Evolutionary conservation across 2,329 filamentous ascomycete species (phyloP), one percentile per base, ranked within the genome.

Genomic region (Fusarium sp.): DNA sequence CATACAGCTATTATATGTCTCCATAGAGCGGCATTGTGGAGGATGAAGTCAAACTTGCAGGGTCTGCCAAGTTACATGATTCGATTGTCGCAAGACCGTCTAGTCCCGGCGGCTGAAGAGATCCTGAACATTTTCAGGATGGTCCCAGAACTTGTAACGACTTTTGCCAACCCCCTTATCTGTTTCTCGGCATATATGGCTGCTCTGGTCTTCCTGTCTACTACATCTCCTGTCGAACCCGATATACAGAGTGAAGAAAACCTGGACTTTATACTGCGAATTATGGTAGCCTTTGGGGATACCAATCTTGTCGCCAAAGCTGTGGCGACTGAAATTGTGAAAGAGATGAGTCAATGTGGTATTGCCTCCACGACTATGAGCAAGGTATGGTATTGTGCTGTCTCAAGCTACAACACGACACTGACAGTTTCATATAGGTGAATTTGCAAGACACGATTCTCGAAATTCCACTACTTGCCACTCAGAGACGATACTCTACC

Each of bases 121-220:
- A 65, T 65, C 5, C 45, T 65, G 10, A 65, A 38, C 14, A 65
- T 65, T 7, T 65, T 65, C 4, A 65, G 16, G 22, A 65, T 66
- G n/a, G 34, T 65, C 30, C 60, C 60, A 3, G 46, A 65, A 38
- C 62, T 65, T 8, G 40, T 8, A 3, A n/a, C 22, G 8, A 42
- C 60, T 1, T 65, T 65, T 46, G 38, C 62, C 1, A 65, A 65
- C 9, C 62, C 62, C 11, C 62, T 65, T 16, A 52, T 65, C 22
- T 65, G 61, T 18, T 59, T 65, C 18, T 29, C 63, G 29, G 62
- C 62, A 43, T 65, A 65, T 6, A 65, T 65, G 60, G 40, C 62
- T 29, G 32, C 62, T 20, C 10, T 65, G 2, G 62, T 65, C 16
- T 52, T 65, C 24, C 8, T 65, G 11, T 47, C 60, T 12, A 51